Evolutionary conservation across 139 green algal species (phyloP), one percentile per base, ranked within the genome.

Genomic region (Haematococcus lacustris): DNA sequence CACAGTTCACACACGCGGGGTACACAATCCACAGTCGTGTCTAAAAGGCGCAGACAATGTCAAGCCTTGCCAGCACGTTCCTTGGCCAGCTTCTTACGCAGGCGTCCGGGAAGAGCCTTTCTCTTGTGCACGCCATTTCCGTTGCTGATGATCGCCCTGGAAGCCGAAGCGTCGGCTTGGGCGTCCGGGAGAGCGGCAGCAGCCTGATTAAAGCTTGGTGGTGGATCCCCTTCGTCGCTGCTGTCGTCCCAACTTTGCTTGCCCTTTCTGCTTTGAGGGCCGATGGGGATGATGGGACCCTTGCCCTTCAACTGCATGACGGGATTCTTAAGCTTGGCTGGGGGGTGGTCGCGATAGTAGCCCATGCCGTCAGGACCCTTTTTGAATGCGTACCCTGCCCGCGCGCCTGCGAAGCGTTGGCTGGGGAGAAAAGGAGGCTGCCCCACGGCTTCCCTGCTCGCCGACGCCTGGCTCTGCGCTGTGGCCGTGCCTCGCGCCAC

Each of bases 11-110:
- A n/a, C n/a, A n/a, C n/a, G n/a, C n/a, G n/a, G n/a, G n/a, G n/a
- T n/a, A n/a, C n/a, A n/a, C n/a, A n/a, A n/a, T n/a, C n/a, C n/a
- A n/a, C n/a, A n/a, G n/a, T n/a, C n/a, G n/a, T n/a, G n/a, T n/a
- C n/a, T n/a, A n/a, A n/a, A n/a, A n/a, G n/a, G n/a, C n/a, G n/a
- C n/a, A n/a, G n/a, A n/a, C n/a, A n/a, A n/a, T n/a, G n/a, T n/a
- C n/a, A n/a, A n/a, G n/a, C n/a, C n/a, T n/a, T n/a, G n/a, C n/a
- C n/a, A n/a, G 47, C 47, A 28, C 47, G 47, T 0, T 66, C 65
- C 75, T 78, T 80, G 32, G 84, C 83, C 28, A 93, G 63, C 76
- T 92, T 93, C 72, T 92, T 92, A 6, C 88, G 70, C 39, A 93
- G 71, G 63, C 88, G 60, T 2, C 88, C 88, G 28, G 85, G 87